phyloP scores from a whole-genome alignment of 2,329 filamentous ascomycete species.

The Ophiocordyceps sinensis region DNA sequence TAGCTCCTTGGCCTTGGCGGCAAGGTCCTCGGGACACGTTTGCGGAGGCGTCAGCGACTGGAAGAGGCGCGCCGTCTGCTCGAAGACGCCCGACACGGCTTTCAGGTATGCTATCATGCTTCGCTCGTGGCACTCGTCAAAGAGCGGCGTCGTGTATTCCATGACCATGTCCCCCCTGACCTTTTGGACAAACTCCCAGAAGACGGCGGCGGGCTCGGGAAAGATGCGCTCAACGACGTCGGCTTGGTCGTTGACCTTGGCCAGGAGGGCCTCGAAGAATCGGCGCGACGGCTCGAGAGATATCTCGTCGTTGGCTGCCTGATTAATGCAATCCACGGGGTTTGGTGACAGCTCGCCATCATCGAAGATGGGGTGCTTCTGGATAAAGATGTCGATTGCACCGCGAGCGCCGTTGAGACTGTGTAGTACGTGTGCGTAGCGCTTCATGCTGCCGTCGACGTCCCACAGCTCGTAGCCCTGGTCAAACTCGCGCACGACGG shows the following conservation, averaged over 20 bases:
- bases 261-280: conserved; percentile 65
- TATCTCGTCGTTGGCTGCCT: conserved; percentile 48
- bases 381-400: conserved; percentile 72
- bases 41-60: conserved; percentile 54
- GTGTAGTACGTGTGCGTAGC: conserved; percentile 77
- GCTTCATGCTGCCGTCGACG: conserved; percentile 74
- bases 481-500: conserved; percentile 82
- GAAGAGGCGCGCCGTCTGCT: conserved; percentile 68
- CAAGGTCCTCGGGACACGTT: conserved; percentile 43
- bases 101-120: conserved; percentile 68
- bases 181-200: conserved; percentile 68
- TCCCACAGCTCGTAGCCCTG: conserved; percentile 83
- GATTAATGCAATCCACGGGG: conserved; percentile 69
- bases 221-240: conserved; percentile 73
- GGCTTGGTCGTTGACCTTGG: conserved; percentile 70
- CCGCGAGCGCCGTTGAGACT: conserved; percentile 67
- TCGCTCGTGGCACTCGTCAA: conserved; percentile 73
- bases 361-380: conserved; percentile 73
- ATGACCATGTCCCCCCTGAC: conserved; percentile 71
- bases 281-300: conserved; percentile 64
- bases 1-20: conserved; percentile 50
- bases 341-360: conserved; percentile 53
- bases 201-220: conserved; percentile 52
- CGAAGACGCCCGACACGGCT: conserved; percentile 76
- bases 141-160: conserved; percentile 72